A percentile compares a stretch with the other conserved stretches of the same genome.
Conservation (phyloP, 768 basidiomycete genomes). For the Peribolospora kevripleyi region DNA sequence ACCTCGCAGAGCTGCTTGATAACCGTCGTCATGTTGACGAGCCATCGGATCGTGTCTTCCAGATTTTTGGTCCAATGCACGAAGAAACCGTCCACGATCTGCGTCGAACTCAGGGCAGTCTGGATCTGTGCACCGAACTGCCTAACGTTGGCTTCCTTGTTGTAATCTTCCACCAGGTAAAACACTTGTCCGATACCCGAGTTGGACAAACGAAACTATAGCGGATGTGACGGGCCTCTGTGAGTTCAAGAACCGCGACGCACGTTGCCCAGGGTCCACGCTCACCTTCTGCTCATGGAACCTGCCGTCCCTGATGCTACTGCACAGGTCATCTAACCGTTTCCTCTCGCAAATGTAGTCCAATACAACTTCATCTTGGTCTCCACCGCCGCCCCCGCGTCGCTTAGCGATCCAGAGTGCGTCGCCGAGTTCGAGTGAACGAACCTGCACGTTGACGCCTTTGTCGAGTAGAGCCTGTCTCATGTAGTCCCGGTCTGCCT, state of each 20-base stretch:
- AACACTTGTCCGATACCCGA: constrained; percentile 20
- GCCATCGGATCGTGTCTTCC: constrained; percentile 19
- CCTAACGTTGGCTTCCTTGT: constrained; percentile 10
- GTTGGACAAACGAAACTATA: constrained; percentile 19
- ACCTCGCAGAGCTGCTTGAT: constrained; percentile 15
- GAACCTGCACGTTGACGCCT: constrained; percentile 18
- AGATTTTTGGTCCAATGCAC: constrained; percentile 20
- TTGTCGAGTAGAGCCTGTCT: constrained; percentile 13
- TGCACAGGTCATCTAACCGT: constrained; percentile 22
- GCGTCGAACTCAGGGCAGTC: constrained; percentile 22
- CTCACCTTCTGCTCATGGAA: constrained; percentile 21
- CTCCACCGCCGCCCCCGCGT: constrained; percentile 8
- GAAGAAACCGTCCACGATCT: constrained; percentile 22
- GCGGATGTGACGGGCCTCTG: background rate
- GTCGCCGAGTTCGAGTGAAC: constrained; percentile 23
- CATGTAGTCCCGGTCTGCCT: constrained; percentile 15
- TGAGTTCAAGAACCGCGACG: background rate
- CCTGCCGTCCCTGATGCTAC: constrained; percentile 21
- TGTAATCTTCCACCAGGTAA: constrained; percentile 23
- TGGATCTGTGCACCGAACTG: constrained; percentile 14
- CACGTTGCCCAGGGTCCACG: too few species aligned
- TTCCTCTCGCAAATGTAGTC: constrained; percentile 26
- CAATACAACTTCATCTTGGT: constrained; percentile 21
- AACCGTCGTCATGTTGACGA: constrained; percentile 18
- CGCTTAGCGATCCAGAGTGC: constrained; percentile 23